Percentiles rank a stretch among this genome's conserved stretches.
Conservation (phyloP, 2,329 filamentous ascomycete species). For the Ophioceras dolichostomum region DNA sequence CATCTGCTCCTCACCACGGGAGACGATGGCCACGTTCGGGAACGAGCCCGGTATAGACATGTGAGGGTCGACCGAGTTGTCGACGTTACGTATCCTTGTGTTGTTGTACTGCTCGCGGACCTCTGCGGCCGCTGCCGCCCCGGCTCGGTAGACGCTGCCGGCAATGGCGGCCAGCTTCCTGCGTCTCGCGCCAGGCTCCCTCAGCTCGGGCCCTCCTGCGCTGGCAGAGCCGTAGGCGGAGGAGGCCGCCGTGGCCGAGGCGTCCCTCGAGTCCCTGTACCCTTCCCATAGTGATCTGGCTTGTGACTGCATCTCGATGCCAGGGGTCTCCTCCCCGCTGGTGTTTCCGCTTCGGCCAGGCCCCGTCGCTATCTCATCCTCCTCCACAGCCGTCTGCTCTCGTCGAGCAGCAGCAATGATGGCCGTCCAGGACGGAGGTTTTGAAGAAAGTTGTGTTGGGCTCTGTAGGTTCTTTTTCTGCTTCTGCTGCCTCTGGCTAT, state of each 20-base stretch:
- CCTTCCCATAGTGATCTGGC: background rate
- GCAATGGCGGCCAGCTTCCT: conserved; percentile 62
- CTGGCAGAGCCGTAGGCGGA: conserved; percentile 14
- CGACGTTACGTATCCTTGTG: conserved; percentile 27
- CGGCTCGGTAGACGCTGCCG: conserved; percentile 42
- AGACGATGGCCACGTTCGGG: conserved; percentile 70
- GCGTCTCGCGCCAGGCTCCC: conserved; percentile 59
- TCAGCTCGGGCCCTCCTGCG: conserved; percentile 18
- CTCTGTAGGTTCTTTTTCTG: background rate
- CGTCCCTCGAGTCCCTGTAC: background rate
- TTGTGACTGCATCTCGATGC: background rate
- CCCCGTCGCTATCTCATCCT: background rate
- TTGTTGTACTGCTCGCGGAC: conserved; percentile 48
- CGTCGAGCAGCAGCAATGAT: background rate
- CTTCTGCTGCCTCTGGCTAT: conserved; percentile 11
- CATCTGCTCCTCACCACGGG: conserved; percentile 79
- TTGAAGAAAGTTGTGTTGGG: too few relatives aligned
- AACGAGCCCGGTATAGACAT: conserved; percentile 62
- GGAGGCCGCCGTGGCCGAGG: conserved; percentile 3
- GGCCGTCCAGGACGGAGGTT: background rate
- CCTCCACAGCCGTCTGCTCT: conserved; percentile 1
- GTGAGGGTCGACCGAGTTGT: conserved; percentile 18
- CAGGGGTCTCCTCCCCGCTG: background rate
- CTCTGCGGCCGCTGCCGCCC: conserved; percentile 44
- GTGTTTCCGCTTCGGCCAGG: conserved; percentile 9